phyloP scores from a whole-genome alignment of 192 early-diverging fungal genomes.

The Coemansia sp. region DNA sequence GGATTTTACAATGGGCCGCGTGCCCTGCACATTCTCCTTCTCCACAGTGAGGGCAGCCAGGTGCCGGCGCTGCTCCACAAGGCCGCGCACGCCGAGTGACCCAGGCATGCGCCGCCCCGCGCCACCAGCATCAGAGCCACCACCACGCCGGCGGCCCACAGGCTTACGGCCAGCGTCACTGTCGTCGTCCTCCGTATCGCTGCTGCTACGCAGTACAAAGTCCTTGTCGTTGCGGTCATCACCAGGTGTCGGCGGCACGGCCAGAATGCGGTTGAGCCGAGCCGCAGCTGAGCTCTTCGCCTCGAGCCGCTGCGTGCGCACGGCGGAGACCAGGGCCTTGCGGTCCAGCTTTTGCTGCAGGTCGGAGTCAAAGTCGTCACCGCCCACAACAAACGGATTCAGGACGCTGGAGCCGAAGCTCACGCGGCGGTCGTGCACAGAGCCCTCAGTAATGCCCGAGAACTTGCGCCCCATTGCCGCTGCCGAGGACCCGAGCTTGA shows the following conservation, averaged over 20 bases:
- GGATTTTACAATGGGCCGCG: not conserved
- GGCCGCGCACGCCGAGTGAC: constrained; percentile 33
- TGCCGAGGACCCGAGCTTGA: constrained; percentile 19
- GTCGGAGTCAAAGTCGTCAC: constrained; percentile 41
- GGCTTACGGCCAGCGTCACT: not conserved
- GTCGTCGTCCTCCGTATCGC: constrained; percentile 20
- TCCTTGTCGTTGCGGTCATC: constrained; percentile 38
- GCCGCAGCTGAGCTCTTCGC: constrained; percentile 40
- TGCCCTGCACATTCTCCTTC: constrained; percentile 1
- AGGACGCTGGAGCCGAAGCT: constrained; percentile 38
- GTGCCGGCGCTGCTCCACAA: constrained; percentile 33
- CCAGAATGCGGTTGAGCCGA: constrained; percentile 21
- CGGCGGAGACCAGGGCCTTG: not conserved
- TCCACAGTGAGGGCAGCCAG: not conserved
- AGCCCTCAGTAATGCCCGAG: constrained; percentile 33
- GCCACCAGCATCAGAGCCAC: not conserved
- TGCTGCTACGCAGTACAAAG: constrained; percentile 28
- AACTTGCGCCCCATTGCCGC: constrained; percentile 1
- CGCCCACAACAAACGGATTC: constrained; percentile 45
- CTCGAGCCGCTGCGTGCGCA: constrained; percentile 18
- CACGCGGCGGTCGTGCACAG: constrained; percentile 47
- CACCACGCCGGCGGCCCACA: not conserved
- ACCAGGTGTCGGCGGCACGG: constrained; percentile 29
- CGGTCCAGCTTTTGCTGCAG: constrained; percentile 27
- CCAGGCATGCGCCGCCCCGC: constrained; percentile 16